Base-by-base conservation (phyloP, 2,329 filamentous ascomycete species). In the Fusarium sp. region DNA sequence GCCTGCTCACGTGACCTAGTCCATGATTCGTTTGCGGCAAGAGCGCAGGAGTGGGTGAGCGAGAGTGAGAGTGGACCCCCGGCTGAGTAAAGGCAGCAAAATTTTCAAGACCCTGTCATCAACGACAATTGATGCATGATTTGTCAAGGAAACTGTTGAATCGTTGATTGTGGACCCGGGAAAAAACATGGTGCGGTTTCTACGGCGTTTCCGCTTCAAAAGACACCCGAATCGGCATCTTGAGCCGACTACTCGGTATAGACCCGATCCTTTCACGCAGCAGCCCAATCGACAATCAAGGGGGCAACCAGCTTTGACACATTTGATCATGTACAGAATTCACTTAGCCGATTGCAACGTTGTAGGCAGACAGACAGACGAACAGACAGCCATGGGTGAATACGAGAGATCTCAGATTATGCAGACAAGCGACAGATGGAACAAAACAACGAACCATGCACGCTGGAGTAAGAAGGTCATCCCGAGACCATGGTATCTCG, bases 11-110 rank as follows among this genome's bases (percentile, higher is more conserved):
- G 67, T 69, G 67, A 69, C 14, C 9, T 3, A 17, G 20, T 28
- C 20, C 33, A 64, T 65, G 64, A 65, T 64, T 56, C 49, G 38
- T 45, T 43, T 66, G 43, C 39, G 54, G 54, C 50, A 61, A 69
- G 33, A 14, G 36, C 46, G 54, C 42, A 44, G 36, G 22, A 59
- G 28, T 31, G 28, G 28, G 28, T 31, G 28, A 10, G 22, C 22
- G 24, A 31, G n/a, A 7, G 13, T 6, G 8, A 2, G 33, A 49
- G 62, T 58, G 63, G 66, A 63, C 18, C 28, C 43, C 31, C 38
- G 31, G 18, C 10, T 57, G 34, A 45, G 38, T 43, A 24, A 18
- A 43, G 33, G 46, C 28, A 69, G 31, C 49, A 69, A 67, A 69
- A 48, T 71, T 69, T 69, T 64, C 63, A 26, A 31, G 13, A 34